Evolutionary conservation across 148 eudicot species (phyloP).

Genomic region (Polygonum aviculare): DNA sequence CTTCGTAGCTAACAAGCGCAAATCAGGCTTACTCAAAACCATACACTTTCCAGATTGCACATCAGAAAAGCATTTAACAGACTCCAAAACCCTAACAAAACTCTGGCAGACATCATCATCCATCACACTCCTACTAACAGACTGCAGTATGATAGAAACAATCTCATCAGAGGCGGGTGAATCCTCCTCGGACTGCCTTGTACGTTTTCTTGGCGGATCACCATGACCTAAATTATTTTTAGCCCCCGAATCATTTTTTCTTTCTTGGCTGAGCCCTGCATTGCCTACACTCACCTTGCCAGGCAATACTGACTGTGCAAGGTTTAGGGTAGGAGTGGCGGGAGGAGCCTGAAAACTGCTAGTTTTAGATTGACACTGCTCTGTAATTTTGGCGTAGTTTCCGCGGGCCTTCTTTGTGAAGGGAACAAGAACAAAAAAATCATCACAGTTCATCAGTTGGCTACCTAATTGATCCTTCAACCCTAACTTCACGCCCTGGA

Average conservation of each 20-base stretch:
- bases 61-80: constrained; percentile 46
- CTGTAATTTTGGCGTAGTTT: constrained; percentile 19
- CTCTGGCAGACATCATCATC: constrained; percentile 32
- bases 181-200: constrained; percentile 23
- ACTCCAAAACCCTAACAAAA: constrained; percentile 40
- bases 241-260: constrained; percentile 10
- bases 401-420: constrained; percentile 42
- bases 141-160: constrained; percentile 28
- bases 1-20: constrained; percentile 15
- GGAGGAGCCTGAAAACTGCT: constrained; percentile 12
- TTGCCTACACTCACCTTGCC: constrained; percentile 47
- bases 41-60: constrained; percentile 44
- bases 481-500: constrained; percentile 43
- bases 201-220: constrained; percentile 19
- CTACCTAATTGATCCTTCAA: constrained; percentile 41
- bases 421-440: constrained; percentile 67
- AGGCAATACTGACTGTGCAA: constrained; percentile 53
- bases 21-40: constrained; percentile 28
- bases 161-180: constrained; percentile 24
- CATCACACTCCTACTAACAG: constrained; percentile 19
- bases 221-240: constrained; percentile 1
- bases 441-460: constrained; percentile 29
- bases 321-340: constrained; percentile 21
- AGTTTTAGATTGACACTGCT: constrained; percentile 20
- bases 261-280: constrained; percentile 16